Evolutionary conservation across 2,329 filamentous ascomycete species (phyloP), one percentile per base, ranked within the genome.

Genomic region (Arthrobotrys conoides): DNA sequence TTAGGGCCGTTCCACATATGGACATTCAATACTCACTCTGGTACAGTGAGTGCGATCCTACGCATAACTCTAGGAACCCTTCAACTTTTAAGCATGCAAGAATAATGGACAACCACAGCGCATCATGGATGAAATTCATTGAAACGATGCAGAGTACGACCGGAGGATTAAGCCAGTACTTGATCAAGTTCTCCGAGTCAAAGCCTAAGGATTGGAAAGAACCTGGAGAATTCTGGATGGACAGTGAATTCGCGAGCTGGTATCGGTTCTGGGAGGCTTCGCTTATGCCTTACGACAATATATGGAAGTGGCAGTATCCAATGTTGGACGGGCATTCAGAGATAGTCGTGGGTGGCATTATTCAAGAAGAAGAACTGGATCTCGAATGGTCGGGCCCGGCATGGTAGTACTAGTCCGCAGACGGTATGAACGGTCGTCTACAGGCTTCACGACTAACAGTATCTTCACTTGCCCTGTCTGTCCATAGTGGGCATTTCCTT

Each of bases 281-380:
- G 3, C 55, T 78, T 20, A 72, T 78, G 75, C 75, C 75, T 6
- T 68, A 72, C 16, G 75, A 78, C 10, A 72, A 78, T 44, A 64
- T 78, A 5, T 78, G 75, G 75, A 16, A 6, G 6, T 69, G 55
- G 53, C 75, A 78, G 48, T 78, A 78, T 48, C 75, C 75, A 10
- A 72, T 72, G 68, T 27, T 78, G 22, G 75, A 48, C 3, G 67
- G 51, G n/a, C n/a, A 46, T 18, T 30, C 38, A 4, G 51, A 24
- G 30, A 20, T 57, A 30, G 10, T 24, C 4, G 36, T 27, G 3
- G 22, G 22, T 10, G 49, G 49, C 6, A 33, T 44, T 3, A 5
- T 6, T 2, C 33, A 48, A 14, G 49, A 36, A 22, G 66, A 70
- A 16, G 20, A 51, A 3, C 6, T 22, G n/a, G n/a, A 57, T 2